These are phyloP conservation scores for Poteriospumella lacustris DNA, from an alignment of 108 stramenopile genomes.

Conservation along the genomic window DNA sequence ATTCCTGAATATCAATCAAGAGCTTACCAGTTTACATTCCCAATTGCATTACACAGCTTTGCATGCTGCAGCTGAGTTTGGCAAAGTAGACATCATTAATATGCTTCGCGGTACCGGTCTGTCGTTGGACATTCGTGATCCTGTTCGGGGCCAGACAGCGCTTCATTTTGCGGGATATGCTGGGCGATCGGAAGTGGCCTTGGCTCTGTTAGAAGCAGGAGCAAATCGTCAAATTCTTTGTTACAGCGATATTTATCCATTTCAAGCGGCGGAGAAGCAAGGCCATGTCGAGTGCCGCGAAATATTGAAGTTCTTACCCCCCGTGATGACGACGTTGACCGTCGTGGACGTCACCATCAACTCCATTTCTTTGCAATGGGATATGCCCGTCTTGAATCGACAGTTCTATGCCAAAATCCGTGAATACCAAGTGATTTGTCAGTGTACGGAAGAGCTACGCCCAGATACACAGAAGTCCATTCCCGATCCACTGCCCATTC, in stretches of 20 bases:
- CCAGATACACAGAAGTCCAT: no score
- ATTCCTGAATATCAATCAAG: not conserved
- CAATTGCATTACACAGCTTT: not conserved
- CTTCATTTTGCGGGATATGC: not conserved
- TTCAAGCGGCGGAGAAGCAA: not conserved
- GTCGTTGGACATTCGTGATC: not conserved
- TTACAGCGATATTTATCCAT: not conserved
- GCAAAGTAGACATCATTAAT: not conserved
- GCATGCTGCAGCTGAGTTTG: constrained; percentile 23
- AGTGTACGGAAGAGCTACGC: no score
- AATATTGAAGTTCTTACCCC: constrained; percentile 9
- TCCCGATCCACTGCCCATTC: no score
- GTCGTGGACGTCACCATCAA: no score
- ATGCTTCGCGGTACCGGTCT: not conserved
- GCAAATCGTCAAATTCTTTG: not conserved
- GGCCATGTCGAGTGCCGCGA: not conserved
- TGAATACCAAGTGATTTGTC: no score
- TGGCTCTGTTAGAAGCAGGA: not conserved
- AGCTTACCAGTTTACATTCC: not conserved
- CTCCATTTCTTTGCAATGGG: no score
- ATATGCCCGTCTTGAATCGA: no score
- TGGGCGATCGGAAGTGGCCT: not conserved
- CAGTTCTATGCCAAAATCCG: no score
- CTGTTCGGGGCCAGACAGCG: not conserved
- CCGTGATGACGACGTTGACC: no score